Evolutionary conservation across 2,329 filamentous ascomycete species (phyloP), one percentile per base, ranked within the genome.

Genomic region (Metarhizium anisopliae): DNA sequence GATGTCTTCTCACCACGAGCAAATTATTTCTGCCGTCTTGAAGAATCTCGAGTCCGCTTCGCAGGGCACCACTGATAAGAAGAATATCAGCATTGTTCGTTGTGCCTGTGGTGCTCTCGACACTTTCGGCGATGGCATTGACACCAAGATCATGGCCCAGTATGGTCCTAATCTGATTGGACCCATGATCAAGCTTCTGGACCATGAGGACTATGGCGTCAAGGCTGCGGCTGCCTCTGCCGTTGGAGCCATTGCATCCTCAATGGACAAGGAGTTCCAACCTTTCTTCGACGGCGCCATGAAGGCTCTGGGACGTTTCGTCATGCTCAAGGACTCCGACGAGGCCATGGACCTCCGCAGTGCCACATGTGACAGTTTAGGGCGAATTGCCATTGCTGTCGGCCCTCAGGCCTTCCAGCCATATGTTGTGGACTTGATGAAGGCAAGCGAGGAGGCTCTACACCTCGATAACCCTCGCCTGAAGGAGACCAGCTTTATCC

Each of bases 221-320:
- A 96, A 96, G 80, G 87, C 88, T 64, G 85, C 91, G 51, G 89
- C 93, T 54, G 90, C 93, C 58, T 89, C 90, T 63, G 94, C 93
- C 52, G 82, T 96, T 49, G 93, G 94, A 56, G 92, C 93, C 47
- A 89, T 97, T 62, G 94, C 94, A 36, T 86, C 87, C 14, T 90
- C 92, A 54, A 85, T 94, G 56, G 89, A 90, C 66, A 82, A 86
- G 59, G 83, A 82, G 14, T 99, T 97, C 78, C 75, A 87, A 64
- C 90, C 92, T n/a, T 97, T 89, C 79, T 96, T 97, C 69, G 84
- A 90, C 64, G 81, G 88, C 60, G 92, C 90, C 32, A 96, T 99
- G 90, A 81, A 88, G 60, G 84, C 88, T n/a, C 83, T 97, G 56
- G 90, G 89, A 55, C 82, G 83, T 54, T 96, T 90, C 65, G 87